These are phyloP conservation scores for Petunia axillaris DNA, from an alignment of 257 asterid species.

Conservation along the genomic window DNA sequence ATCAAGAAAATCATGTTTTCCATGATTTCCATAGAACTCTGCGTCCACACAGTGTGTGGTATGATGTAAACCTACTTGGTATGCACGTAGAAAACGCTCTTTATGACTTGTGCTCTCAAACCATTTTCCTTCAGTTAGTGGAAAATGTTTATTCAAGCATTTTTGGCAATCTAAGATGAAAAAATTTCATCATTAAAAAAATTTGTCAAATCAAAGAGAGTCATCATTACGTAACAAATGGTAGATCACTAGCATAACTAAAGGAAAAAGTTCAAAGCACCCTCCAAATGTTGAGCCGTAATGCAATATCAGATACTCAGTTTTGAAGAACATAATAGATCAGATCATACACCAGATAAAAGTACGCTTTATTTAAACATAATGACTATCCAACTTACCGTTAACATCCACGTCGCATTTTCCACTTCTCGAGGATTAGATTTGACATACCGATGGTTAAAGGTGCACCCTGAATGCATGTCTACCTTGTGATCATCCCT, in stretches of 20 bases:
- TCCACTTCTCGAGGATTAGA: constrained; percentile 62
- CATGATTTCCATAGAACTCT: background rate
- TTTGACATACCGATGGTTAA: constrained; percentile 63
- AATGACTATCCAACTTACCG: constrained; percentile 39
- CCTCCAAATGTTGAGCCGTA: background rate
- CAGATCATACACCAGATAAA: background rate
- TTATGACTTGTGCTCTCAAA: background rate
- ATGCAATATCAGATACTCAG: background rate
- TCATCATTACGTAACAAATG: background rate
- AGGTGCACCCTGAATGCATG: constrained; percentile 67
- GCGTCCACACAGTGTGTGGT: background rate
- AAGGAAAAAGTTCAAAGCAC: background rate
- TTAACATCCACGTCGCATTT: constrained; percentile 69
- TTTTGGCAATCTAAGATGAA: background rate
- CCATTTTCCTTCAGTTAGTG: background rate
- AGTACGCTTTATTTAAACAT: background rate
- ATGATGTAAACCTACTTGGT: background rate
- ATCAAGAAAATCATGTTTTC: background rate
- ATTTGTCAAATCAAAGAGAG: background rate
- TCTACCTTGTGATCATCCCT: constrained; percentile 64
- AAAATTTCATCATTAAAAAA: background rate
- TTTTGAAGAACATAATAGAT: background rate
- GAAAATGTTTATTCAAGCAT: background rate
- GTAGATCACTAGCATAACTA: background rate
- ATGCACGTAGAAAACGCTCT: background rate